Percentiles rank a stretch among this genome's conserved stretches.
Evolutionary conservation across 2,329 filamentous ascomycete species (phyloP).

Genomic region (Setomelanomma holmii): DNA sequence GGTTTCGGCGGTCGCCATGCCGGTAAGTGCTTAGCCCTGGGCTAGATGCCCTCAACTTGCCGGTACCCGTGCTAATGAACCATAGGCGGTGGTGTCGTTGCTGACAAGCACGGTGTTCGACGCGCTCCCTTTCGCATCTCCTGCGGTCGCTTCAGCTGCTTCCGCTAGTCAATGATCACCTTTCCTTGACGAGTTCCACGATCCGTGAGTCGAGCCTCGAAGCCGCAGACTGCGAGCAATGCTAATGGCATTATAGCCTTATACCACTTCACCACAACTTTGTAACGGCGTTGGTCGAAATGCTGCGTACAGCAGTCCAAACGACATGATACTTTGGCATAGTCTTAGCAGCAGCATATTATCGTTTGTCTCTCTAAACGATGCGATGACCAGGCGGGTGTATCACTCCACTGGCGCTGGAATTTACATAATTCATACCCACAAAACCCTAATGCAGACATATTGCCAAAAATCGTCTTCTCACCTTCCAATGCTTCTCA

Average conservation of each 20-base stretch:
- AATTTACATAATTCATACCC: constrained; percentile 5
- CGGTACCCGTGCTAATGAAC: constrained; percentile 25
- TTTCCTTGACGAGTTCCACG: constrained; percentile 30
- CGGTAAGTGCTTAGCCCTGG: constrained; percentile 39
- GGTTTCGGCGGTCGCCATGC: constrained; percentile 52
- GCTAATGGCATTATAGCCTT: neutral
- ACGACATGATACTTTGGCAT: too few species aligned
- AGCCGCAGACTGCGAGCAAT: too few species aligned
- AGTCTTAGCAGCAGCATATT: neutral
- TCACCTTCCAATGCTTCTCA: neutral
- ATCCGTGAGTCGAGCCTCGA: constrained; percentile 22
- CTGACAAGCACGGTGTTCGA: constrained; percentile 60
- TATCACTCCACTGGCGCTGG: too few species aligned
- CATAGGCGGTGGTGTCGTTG: constrained; percentile 58
- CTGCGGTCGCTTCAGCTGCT: constrained; percentile 61
- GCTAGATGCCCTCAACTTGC: constrained; percentile 6
- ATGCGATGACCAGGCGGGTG: neutral
- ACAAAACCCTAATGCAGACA: constrained; percentile 19
- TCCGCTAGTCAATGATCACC: constrained; percentile 50
- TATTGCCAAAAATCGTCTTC: neutral
- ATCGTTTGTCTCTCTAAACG: neutral
- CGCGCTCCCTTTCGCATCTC: constrained; percentile 60
- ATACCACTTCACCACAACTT: constrained; percentile 5
- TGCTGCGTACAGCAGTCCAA: constrained; percentile 1
- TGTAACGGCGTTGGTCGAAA: constrained; percentile 23